Base-by-base conservation (phyloP, 768 basidiomycete species). In the Leccinellum rugosiceps region DNA sequence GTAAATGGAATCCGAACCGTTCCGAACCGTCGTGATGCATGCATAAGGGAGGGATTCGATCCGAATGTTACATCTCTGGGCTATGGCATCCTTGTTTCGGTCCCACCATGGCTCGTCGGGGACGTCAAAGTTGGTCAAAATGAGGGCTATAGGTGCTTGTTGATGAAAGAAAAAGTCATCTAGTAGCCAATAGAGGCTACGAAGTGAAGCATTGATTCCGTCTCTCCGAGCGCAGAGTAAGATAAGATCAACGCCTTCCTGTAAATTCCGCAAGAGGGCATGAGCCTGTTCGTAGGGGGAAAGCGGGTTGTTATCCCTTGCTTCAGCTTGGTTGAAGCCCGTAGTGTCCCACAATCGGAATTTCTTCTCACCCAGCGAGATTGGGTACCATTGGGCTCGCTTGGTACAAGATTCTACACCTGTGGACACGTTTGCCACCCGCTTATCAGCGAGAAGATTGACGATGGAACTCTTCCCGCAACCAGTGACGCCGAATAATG, bases 221-320 rank as follows among this genome's bases (percentile, higher is more conserved):
- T 75, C 74, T 21, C 65, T 74, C n/a, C 74, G 72, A 57, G 77
- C 68, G 52, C 72, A 72, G 54, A 72, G 77, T 3, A 79, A 61
- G 31, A 80, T 63, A 23, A 80, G 72, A 57, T 68, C 74, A 23
- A 80, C 65, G 5, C 79, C 77, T 4, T 61, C 57, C 25, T 64
- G 58, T 30, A 79, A 58, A 25, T 57, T 66, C 44, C 60, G 63
- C 58, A 81, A 58, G 21, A 80, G 71, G 17, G 62, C 25, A 30
- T 75, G 69, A 0, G 73, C 68, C 26, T 75, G 62, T 43, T 66
- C 66, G 32, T 65, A 74, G 41, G 61, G 70, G 30, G 35, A 61
- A 55, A 62, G 56, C 1, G 57, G 59, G 60, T 61, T 32, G 34
- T n/a, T 50, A 30, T 55, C 58, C 26, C 56, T 63, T 9, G 53